phyloP scores from a whole-genome alignment of 768 basidiomycete species.

The Trametes cinnabarina region DNA sequence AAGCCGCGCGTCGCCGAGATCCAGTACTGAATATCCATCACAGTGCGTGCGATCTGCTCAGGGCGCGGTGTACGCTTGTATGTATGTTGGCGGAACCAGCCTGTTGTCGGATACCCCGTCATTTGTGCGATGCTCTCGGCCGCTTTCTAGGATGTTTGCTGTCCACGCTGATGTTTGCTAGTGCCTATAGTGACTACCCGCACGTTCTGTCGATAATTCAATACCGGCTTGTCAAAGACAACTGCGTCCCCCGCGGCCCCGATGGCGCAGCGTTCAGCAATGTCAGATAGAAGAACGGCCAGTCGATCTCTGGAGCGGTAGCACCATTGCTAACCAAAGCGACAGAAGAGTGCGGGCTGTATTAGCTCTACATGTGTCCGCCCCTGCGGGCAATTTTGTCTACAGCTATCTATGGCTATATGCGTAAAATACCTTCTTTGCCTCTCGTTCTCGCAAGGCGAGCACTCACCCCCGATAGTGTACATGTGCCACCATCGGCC shows the following conservation, averaged over 20 bases:
- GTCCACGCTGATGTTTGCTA: not conserved
- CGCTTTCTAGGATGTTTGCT: not conserved
- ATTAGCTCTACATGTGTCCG: not conserved
- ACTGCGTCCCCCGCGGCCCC: too few species aligned
- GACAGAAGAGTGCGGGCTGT: not conserved
- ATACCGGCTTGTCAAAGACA: too few species aligned
- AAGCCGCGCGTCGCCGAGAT: conserved; percentile 10
- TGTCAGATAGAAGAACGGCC: too few species aligned
- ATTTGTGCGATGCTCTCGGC: not conserved
- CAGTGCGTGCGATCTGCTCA: not conserved
- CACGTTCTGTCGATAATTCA: too few species aligned
- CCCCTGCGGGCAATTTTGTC: not conserved
- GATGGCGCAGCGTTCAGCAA: too few species aligned
- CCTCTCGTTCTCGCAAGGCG: not conserved
- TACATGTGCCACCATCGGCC: not conserved
- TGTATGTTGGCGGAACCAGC: not conserved
- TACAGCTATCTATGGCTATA: conserved; percentile 1
- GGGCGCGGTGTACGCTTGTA: not conserved
- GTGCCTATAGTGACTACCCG: too few species aligned
- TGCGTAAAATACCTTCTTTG: conserved; percentile 2
- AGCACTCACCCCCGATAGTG: not conserved
- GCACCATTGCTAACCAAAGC: not conserved
- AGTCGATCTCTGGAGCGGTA: too few species aligned
- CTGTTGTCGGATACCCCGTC: not conserved
- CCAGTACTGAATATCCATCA: conserved; percentile 12